Conservation (phyloP, 192 early-diverging fungal species). For the Thamnidium elegans region DNA sequence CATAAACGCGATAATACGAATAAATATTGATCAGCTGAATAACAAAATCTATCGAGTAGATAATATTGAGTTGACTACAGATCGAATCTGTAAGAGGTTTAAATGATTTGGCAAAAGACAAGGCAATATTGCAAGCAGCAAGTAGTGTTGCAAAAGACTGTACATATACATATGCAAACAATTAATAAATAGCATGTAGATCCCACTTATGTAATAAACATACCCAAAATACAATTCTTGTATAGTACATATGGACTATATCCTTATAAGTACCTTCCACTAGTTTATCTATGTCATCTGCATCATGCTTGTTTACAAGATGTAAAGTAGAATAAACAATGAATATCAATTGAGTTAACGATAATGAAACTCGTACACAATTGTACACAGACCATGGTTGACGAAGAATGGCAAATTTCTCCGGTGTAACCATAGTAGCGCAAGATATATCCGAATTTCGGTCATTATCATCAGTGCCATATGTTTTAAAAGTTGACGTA, state of each 20-base stretch:
- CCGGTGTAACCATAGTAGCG: no score
- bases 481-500: no score
- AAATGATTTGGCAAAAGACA: background rate
- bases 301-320: no score
- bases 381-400: no score
- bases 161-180: background rate
- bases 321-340: no score
- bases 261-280: conserved; percentile 2
- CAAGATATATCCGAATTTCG: no score
- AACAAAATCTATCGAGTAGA: conserved; percentile 5
- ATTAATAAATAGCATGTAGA: background rate
- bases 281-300: background rate
- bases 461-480: no score
- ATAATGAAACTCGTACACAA: no score
- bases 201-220: background rate
- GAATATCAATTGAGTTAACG: no score
- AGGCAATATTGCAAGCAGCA: background rate
- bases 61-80: conserved; percentile 17
- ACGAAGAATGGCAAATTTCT: no score
- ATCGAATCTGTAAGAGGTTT: conserved; percentile 7
- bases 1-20: conserved; percentile 24
- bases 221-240: conserved; percentile 8
- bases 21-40: conserved; percentile 15
- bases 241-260: background rate
- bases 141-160: background rate